Base-by-base conservation (phyloP, 495 filamentous ascomycete species). In the Copromyces sp. region DNA sequence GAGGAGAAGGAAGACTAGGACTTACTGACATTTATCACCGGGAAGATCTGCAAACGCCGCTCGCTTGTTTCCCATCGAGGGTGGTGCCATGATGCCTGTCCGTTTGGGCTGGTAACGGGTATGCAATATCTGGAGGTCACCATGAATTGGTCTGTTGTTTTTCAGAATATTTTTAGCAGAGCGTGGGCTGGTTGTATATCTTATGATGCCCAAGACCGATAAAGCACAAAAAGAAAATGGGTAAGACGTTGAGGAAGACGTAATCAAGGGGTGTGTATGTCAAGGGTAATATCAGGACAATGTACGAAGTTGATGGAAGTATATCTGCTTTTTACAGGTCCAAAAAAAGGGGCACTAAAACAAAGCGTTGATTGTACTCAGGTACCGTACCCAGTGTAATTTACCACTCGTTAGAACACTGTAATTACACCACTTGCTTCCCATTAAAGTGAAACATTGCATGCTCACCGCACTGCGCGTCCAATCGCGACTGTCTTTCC, bases 1-100 rank as follows among this genome's bases (percentile, higher is more conserved):
- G 69, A 47, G 68, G 24, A 45, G 71, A 47, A 68, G 74, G 42
- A 70, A 71, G 74, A 73, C 74, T 16, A 74, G 59, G 68, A 76
- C 74, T 8, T 76, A 65, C 44, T 77, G 45, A 75, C 17, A 20
- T 6, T 14, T 32, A 73, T 39, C 2, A 3, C 17, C 35, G n/a
- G 45, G 39, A 61, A 24, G 45, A 42, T 41, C 29, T 61, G 8
- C 45, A 65, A 47, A 42, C 12, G 39, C 37, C 35, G 8, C 20
- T 39, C 72, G 72, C 16, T 61, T 61, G 14, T 9, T 14, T 61
- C 24, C 11, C 53, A 14, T 53, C 11, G 29, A 61, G 53, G 29
- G 3, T 61, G 14, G 24, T 24, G 24, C 14, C 9, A 61, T 32
- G 6, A 5, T 32, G 16, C 14, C 5, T 61, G 47, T 61, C 47